Base-by-base conservation (phyloP, 1,284 basidiomycete species). In the Cystobasidiaceae sp. region DNA sequence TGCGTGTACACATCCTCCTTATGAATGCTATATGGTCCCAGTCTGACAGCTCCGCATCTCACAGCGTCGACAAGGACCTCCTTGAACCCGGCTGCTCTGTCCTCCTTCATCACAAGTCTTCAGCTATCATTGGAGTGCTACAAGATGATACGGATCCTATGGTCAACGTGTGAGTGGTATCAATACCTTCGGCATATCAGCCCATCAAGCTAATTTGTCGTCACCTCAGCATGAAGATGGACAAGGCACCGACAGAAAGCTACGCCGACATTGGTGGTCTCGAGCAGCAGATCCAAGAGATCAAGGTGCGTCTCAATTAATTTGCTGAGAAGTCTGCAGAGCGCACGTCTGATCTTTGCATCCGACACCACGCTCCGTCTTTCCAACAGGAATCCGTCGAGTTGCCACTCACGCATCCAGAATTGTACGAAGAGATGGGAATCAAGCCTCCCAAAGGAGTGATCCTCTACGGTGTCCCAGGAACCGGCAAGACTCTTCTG, bases 381-480 rank as follows among this genome's bases (percentile, higher is more conserved):
- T n/a, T n/a, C n/a, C 11, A 5, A 19, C 69, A 92, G 87, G 94
- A 99, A 86, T 91, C 94, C 25, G 94, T 99, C 67, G 96, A 98
- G 78, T 82, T 99, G 51, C 96, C 96, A 0, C 82, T 99, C 50
- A 98, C 94, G 17, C 96, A 98, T 77, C 96, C 96, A 8, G 96
- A 99, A 76, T 80, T 98, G 43, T 99, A 98, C 79, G 94, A 98
- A 78, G 94, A 98, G 81, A 97, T 99, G 96, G 96, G 96, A 67
- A 97, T 98, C 78, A 88, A 89, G 72, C 94, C 94, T 39, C 96
- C 96, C 34, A 98, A 98, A 78, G 96, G 96, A 81, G 96, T 98
- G 74, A 97, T 99, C 72, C 83, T 99, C 0, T 99, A 98, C 74
- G 96, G 96, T 74, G 93, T 94, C 5, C 96, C 96, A 0, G 96